These are phyloP conservation scores for Phaeosphaeriaceae sp. DNA, from an alignment of 2,329 filamentous ascomycete species.

Conservation along the genomic window DNA sequence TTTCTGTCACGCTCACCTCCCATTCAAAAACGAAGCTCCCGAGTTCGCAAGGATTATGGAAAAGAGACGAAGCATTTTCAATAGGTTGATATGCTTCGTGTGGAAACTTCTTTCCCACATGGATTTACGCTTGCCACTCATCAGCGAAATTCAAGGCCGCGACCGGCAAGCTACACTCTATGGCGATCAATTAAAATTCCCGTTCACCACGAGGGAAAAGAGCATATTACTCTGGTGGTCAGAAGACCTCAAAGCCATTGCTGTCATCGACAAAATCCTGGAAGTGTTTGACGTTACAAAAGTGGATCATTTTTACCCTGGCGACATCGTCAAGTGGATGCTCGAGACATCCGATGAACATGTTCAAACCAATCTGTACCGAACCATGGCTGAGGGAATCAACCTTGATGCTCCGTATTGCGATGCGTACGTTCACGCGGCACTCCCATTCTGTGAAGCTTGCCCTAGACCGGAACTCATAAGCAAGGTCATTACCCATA, in stretches of 20 bases:
- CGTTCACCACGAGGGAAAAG: conserved; percentile 33
- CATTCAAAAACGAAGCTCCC: conserved; percentile 15
- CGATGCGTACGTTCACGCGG: conserved; percentile 42
- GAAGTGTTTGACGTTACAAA: conserved; percentile 42
- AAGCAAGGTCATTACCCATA: conserved; percentile 23
- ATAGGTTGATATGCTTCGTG: conserved; percentile 39
- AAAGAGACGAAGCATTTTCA: conserved; percentile 41
- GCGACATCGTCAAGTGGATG: conserved; percentile 43
- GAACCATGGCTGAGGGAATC: conserved; percentile 41
- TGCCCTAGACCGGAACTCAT: conserved; percentile 20
- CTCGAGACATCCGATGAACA: conserved; percentile 24
- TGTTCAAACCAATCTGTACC: conserved; percentile 23
- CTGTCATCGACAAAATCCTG: conserved; percentile 44
- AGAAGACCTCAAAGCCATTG: conserved; percentile 35
- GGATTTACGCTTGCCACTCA: conserved; percentile 27
- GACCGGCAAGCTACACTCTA: conserved; percentile 31
- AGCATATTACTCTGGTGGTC: conserved; percentile 34
- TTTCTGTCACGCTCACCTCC: conserved; percentile 30
- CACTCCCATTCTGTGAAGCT: conserved; percentile 38
- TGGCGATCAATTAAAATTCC: conserved; percentile 32
- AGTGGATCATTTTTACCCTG: conserved; percentile 41
- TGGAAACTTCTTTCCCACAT: conserved; percentile 34
- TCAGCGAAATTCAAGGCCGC: conserved; percentile 5
- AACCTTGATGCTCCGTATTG: conserved; percentile 30
- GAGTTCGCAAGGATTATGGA: conserved; percentile 38